phyloP scores from a whole-genome alignment of 345 rosid genomes.

The Hibiscus tridactylites region DNA sequence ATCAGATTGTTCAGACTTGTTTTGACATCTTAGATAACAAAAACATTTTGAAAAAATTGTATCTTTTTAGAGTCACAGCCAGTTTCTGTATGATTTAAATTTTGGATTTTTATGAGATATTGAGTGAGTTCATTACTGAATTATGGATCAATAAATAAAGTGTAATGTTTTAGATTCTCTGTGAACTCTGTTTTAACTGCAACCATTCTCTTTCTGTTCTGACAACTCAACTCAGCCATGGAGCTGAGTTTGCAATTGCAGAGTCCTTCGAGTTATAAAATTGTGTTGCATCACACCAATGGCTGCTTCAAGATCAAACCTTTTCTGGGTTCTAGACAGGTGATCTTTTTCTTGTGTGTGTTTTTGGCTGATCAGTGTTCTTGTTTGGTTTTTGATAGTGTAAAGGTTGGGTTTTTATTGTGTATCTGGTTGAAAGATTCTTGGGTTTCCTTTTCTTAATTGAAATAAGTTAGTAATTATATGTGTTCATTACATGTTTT shows the following conservation, averaged over 20 bases:
- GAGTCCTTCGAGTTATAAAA: conserved; percentile 32
- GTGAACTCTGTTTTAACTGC: too few species aligned
- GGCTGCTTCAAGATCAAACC: conserved; percentile 39
- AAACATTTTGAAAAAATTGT: too few species aligned
- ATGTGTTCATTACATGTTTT: too few species aligned
- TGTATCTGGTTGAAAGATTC: background rate
- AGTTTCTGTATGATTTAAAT: too few species aligned
- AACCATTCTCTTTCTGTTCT: too few species aligned
- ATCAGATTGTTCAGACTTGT: too few species aligned
- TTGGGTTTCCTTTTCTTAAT: background rate
- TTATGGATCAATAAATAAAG: too few species aligned
- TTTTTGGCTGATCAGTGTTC: background rate
- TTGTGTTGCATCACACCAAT: conserved; percentile 20
- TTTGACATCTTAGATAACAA: too few species aligned
- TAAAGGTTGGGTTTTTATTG: background rate
- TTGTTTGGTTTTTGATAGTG: background rate
- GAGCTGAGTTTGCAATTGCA: conserved; percentile 54
- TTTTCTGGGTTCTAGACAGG: conserved; percentile 34
- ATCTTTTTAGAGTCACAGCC: too few species aligned
- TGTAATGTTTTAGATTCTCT: too few species aligned
- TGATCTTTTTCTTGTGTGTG: background rate
- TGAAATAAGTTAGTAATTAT: background rate
- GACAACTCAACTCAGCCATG: conserved; percentile 26
- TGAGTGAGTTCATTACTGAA: too few species aligned
- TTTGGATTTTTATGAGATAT: too few species aligned